Conservation (phyloP, 495 filamentous ascomycete species). For the Mycothermus thermophilus region DNA sequence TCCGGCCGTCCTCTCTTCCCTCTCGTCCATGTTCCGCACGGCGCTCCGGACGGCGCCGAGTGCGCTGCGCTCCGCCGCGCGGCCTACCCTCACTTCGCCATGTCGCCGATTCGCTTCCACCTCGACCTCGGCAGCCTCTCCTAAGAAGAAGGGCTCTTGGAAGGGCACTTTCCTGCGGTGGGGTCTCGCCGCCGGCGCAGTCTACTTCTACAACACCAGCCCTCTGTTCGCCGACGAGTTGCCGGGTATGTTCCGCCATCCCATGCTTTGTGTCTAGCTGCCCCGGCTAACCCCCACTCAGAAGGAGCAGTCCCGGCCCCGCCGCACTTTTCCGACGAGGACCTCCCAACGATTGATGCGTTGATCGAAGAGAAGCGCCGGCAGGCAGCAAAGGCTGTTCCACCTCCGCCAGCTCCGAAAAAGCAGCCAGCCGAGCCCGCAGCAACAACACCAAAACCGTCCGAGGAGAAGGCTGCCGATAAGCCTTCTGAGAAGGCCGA, state of each 20-base stretch:
- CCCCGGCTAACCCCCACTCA: too few species aligned
- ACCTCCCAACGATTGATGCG: conserved; percentile 36
- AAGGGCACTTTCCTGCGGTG: conserved; percentile 61
- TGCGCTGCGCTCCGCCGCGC: conserved; percentile 25
- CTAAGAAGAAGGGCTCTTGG: conserved; percentile 65
- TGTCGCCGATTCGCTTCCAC: conserved; percentile 66
- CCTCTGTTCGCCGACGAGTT: conserved; percentile 74
- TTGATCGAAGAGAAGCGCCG: conserved; percentile 38
- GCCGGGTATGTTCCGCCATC: conserved; percentile 53
- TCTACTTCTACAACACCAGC: conserved; percentile 92
- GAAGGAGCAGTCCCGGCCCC: conserved; percentile 23
- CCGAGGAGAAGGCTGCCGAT: conserved; percentile 11
- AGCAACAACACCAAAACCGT: conserved; percentile 11
- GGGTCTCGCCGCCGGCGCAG: conserved; percentile 57
- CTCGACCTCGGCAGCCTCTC: conserved; percentile 52
- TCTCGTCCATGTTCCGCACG: conserved; percentile 45
- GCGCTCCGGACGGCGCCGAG: conserved; percentile 43
- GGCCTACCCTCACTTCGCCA: conserved; percentile 19
- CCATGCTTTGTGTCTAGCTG: background rate
- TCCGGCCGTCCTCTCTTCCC: conserved; percentile 5
- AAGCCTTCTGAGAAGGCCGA: background rate
- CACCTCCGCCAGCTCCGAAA: conserved; percentile 12
- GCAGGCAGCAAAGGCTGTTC: conserved; percentile 18
- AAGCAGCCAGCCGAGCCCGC: conserved; percentile 13
- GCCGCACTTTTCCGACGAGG: conserved; percentile 29